A percentile compares a stretch with the other conserved stretches of the same genome.
Conservation (phyloP, 495 filamentous ascomycete species). For the Letharia columbiana region DNA sequence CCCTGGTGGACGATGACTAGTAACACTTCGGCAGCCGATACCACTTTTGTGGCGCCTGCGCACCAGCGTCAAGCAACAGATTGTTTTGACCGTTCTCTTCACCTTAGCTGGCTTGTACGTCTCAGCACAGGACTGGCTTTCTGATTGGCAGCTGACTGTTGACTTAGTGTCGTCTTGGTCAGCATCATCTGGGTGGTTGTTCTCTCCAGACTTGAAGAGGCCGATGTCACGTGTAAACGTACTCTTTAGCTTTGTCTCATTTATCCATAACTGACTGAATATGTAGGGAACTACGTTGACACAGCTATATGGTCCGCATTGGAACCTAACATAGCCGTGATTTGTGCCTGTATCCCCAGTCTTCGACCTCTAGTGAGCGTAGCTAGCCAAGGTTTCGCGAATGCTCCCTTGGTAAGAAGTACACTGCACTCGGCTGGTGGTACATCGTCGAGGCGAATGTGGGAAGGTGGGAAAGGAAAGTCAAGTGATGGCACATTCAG, state of each 20-base stretch:
- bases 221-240: slow-evolving; percentile 5
- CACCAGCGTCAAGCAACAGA: slow-evolving; percentile 13
- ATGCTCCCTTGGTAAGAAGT: neutral
- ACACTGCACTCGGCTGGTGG: neutral
- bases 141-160: neutral
- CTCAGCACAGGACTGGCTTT: neutral
- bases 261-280: too few relatives aligned
- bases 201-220: slow-evolving; percentile 13
- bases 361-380: slow-evolving; percentile 42
- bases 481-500: slow-evolving; percentile 10
- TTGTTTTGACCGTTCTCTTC: slow-evolving; percentile 22
- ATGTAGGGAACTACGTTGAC: slow-evolving; percentile 46
- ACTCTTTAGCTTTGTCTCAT: too few relatives aligned
- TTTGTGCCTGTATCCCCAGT: slow-evolving; percentile 49
- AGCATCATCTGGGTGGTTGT: slow-evolving; percentile 24
- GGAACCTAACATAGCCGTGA: slow-evolving; percentile 50
- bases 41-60: slow-evolving; percentile 23
- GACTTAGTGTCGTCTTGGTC: slow-evolving; percentile 18
- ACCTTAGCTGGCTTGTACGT: slow-evolving; percentile 22
- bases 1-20: neutral
- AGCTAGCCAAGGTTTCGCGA: slow-evolving; percentile 24
- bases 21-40: slow-evolving; percentile 18
- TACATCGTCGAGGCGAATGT: slow-evolving; percentile 8
- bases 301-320: slow-evolving; percentile 51
- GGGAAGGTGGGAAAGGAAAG: neutral